Base-by-base conservation (phyloP, 495 filamentous ascomycete genomes). In the Lepidopterella palustris region DNA sequence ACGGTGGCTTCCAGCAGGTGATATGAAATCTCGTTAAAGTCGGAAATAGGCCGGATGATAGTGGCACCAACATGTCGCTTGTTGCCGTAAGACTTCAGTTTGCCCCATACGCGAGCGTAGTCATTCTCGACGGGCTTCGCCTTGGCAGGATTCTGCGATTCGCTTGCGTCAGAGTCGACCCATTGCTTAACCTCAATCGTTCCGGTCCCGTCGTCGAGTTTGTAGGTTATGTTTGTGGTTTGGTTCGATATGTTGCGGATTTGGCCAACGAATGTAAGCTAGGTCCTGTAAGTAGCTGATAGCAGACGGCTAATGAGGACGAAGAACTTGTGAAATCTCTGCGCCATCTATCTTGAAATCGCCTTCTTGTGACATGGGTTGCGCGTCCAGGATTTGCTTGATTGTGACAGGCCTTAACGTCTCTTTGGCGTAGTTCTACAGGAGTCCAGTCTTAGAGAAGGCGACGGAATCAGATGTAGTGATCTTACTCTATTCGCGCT, bases 131-230 rank as follows among this genome's bases (percentile, higher is more conserved):
- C 71, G 35, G 83, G 69, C 70, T 82, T 80, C 28, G 73, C 67
- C 62, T 80, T 81, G 27, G 71, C 60, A 8, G 67, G 63, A 15
- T 29, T 32, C 1, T 39, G 20, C 35, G 75, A 75, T 20, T 60
- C 58, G 45, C 59, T 39, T n/a, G 51, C 51, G 28, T 73, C 73
- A 5, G 79, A 70, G 75, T 96, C 89, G 21, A 91, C 76, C 89
- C 90, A 97, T 72, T 88, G 83, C 78, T 96, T 97, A 40, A 90
- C 91, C 77, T 98, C 93, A 57, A 96, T 84, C 26, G 83, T 78
- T 58, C 89, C 93, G 0, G 93, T 97, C 72, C 95, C 93, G 75
- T 98, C 93, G 75, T 97, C 95, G 64, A 97, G 74, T 65, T 84
- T 87, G 81, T 95, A 97, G 29, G 88, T 95, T 60, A 88, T 80